Evolutionary conservation across 2,329 filamentous ascomycete species (phyloP).

Genomic region (Phaeosphaeria sp.): DNA sequence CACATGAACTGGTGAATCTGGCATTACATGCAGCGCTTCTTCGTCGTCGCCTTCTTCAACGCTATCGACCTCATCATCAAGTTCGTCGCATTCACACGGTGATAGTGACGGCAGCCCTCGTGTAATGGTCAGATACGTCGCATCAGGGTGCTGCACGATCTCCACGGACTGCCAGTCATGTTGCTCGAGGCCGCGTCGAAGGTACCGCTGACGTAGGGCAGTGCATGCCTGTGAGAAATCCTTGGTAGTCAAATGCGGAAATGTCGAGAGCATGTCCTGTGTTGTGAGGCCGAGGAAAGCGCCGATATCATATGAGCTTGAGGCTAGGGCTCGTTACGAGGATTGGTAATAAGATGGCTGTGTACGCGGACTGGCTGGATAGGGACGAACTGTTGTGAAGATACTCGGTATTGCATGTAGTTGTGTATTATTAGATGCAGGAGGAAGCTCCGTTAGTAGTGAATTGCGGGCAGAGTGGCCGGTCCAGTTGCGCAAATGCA

Average conservation of each 20-base stretch:
- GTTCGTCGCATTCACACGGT: too few species aligned
- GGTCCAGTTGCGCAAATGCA: neutral
- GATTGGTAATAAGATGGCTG: neutral
- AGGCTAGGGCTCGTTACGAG: neutral
- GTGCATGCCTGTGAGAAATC: conserved; percentile 40
- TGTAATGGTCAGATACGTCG: conserved; percentile 28
- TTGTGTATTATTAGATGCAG: too few species aligned
- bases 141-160: conserved; percentile 13
- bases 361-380: neutral
- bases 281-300: neutral
- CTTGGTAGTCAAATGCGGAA: conserved; percentile 34
- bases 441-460: neutral
- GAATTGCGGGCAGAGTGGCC: neutral
- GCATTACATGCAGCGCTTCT: conserved; percentile 17
- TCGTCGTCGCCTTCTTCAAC: conserved; percentile 25
- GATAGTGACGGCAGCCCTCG: neutral
- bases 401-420: neutral
- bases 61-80: neutral
- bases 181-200: conserved; percentile 17
- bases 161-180: conserved; percentile 34
- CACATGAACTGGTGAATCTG: neutral
- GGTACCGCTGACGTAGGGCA: conserved; percentile 21
- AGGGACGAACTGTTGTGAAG: neutral
- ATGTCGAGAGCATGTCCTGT: conserved; percentile 18
- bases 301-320: neutral